Conservation (phyloP, 1,284 basidiomycete species). For the Cryptococcus sp. region DNA sequence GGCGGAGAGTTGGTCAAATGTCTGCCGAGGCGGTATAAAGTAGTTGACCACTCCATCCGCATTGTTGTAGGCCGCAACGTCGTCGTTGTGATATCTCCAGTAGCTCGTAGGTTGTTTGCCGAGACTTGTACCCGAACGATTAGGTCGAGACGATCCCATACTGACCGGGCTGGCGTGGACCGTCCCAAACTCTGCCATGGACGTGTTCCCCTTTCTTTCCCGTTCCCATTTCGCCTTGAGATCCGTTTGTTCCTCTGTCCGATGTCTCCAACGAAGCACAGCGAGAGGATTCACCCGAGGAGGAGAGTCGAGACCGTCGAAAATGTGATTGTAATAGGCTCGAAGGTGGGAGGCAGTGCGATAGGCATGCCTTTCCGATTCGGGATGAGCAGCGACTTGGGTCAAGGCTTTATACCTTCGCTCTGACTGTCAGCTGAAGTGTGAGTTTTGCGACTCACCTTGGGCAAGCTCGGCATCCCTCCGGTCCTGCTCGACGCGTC, state of each 20-base stretch:
- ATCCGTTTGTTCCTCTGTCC: constrained; percentile 28
- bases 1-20: background rate
- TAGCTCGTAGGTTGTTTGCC: constrained; percentile 7
- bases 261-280: constrained; percentile 33
- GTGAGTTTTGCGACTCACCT: constrained; percentile 26
- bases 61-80: constrained; percentile 30
- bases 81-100: constrained; percentile 37
- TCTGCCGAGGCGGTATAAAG: constrained; percentile 33
- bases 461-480: constrained; percentile 37
- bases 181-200: constrained; percentile 4
- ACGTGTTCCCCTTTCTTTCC: constrained; percentile 4
- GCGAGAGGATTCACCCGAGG: constrained; percentile 39
- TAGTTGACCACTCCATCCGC: constrained; percentile 35
- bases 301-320: constrained; percentile 35
- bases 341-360: constrained; percentile 36
- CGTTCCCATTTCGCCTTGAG: constrained; percentile 27
- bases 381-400: constrained; percentile 41
- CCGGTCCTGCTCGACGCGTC: constrained; percentile 30
- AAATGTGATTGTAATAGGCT: constrained; percentile 38
- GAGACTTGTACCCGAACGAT: background rate
- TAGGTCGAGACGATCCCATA: constrained; percentile 1
- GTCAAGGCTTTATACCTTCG: constrained; percentile 35
- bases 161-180: constrained; percentile 10
- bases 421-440: constrained; percentile 26
- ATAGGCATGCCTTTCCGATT: constrained; percentile 32